Evolutionary conservation across 2,329 filamentous ascomycete genomes (phyloP), one percentile per base, ranked within the genome.

Genomic region (Chaetomiaceae sp.): DNA sequence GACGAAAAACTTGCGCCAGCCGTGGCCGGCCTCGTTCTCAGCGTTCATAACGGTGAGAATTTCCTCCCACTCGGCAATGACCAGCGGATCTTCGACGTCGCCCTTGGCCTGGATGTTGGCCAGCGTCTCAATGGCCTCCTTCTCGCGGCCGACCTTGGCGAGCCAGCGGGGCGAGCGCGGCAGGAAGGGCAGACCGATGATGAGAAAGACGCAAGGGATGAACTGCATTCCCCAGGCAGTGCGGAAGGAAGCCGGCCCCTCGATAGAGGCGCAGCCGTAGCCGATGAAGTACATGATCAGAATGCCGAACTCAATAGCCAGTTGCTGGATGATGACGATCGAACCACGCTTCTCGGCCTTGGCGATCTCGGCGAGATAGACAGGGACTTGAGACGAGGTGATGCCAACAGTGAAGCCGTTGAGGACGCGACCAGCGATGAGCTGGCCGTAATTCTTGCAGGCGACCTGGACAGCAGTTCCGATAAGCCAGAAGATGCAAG

Each of bases 241-340:
- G 31, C 82, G 71, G 73, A 84, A 87, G 0, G 81, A 77, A 2
- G 76, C 71, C 1, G 75, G 65, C 10, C 80, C 77, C 0, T 72
- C 62, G 55, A 87, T 78, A 63, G 76, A 82, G 49, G 77, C 81
- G 65, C 78, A 81, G 19, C 82, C 86, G 61, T 83, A 78, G 19
- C 77, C 77, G 65, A 86, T 78, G 63, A 82, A 83, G 71, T 85
- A 86, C 61, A 86, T 85, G 67, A 85, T 82, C 52, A 85, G 63
- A 57, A 85, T 85, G 56, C 80, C 83, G 76, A 76, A 86, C 57
- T 86, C 86, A 54, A 90, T 89, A 21, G 85, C 83, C 73, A 84
- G 85, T 65, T 89, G 86, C 65, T 89, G 85, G 38, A 81, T 77
- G 46, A 84, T 82, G 14, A 90, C 83, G 30, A 90, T 73, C 38